Percentiles rank a stretch among this genome's conserved stretches.
These are phyloP conservation scores for Papiliotrema nemorosa DNA, from an alignment of 1,284 basidiomycete genomes.

Conservation along the genomic window DNA sequence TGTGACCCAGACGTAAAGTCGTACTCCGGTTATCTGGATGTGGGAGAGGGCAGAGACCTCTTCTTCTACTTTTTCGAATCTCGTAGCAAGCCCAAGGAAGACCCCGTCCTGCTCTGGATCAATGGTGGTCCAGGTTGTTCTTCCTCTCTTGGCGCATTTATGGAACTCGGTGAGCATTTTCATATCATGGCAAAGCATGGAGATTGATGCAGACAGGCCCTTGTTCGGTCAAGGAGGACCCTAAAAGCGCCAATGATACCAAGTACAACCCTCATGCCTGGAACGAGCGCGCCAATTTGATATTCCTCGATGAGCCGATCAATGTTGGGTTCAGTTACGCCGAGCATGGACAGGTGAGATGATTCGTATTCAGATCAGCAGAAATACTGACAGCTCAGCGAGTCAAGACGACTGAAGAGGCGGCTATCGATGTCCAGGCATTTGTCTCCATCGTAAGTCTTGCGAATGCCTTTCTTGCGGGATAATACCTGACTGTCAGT, in stretches of 20 bases:
- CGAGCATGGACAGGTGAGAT: conserved; percentile 56
- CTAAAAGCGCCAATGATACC: conserved; percentile 47
- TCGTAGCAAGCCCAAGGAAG: conserved; percentile 60
- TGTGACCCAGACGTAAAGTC: conserved; percentile 47
- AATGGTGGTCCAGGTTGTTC: conserved; percentile 52
- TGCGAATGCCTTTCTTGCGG: neutral
- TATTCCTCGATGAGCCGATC: conserved; percentile 52
- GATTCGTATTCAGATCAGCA: neutral
- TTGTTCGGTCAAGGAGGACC: conserved; percentile 42
- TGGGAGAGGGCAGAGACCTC: conserved; percentile 65
- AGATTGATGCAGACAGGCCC: conserved; percentile 31
- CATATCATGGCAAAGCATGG: conserved; percentile 8
- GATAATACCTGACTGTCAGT: conserved; percentile 37
- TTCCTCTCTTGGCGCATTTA: conserved; percentile 52
- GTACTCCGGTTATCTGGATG: conserved; percentile 54
- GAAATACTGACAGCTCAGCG: conserved; percentile 33
- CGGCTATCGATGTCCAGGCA: conserved; percentile 65
- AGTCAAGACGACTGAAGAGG: conserved; percentile 65
- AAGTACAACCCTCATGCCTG: conserved; percentile 50
- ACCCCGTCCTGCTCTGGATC: conserved; percentile 51
- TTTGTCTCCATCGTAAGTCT: conserved; percentile 59
- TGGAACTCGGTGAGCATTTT: conserved; percentile 51
- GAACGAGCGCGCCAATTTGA: conserved; percentile 53
- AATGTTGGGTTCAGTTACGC: conserved; percentile 67
- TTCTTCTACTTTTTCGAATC: conserved; percentile 88